These are phyloP conservation scores for Rhizoclosmatium sp. DNA, from an alignment of 192 early-diverging fungal species.

Conservation along the genomic window DNA sequence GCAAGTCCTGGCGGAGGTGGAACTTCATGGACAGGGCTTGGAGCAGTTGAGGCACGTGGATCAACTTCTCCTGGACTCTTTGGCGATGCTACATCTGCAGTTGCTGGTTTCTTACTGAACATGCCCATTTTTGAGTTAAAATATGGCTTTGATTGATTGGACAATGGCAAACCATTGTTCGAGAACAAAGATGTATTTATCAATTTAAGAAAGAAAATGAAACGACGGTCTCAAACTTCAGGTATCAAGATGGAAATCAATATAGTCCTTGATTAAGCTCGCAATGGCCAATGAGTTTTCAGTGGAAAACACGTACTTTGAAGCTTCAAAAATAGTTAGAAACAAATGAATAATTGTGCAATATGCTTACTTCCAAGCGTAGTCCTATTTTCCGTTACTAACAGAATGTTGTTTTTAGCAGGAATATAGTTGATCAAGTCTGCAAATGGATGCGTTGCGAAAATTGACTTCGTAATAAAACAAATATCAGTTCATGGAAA, in stretches of 20 bases:
- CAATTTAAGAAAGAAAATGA: conserved; percentile 1
- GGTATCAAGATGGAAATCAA: conserved; percentile 37
- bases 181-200: neutral
- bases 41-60: neutral
- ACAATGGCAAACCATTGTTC: conserved; percentile 1
- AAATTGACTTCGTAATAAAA: conserved; percentile 42
- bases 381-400: conserved; percentile 49
- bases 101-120: conserved; percentile 13
- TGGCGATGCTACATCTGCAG: neutral
- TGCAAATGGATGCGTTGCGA: conserved; percentile 46
- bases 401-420: conserved; percentile 51
- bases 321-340: conserved; percentile 30
- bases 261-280: conserved; percentile 55
- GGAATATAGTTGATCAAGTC: conserved; percentile 54
- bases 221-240: conserved; percentile 1
- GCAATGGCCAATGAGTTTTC: conserved; percentile 49
- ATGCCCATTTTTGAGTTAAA: conserved; percentile 14
- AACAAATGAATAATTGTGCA: conserved; percentile 1
- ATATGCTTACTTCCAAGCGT: conserved; percentile 39
- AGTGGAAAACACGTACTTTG: conserved; percentile 58
- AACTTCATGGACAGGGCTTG: neutral
- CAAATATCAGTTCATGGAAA: neutral
- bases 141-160: conserved; percentile 8
- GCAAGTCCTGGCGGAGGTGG: neutral
- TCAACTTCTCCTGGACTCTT: neutral